Evolutionary conservation across 2,329 filamentous ascomycete species (phyloP).

Genomic region (Paracamarosporium sp.): DNA sequence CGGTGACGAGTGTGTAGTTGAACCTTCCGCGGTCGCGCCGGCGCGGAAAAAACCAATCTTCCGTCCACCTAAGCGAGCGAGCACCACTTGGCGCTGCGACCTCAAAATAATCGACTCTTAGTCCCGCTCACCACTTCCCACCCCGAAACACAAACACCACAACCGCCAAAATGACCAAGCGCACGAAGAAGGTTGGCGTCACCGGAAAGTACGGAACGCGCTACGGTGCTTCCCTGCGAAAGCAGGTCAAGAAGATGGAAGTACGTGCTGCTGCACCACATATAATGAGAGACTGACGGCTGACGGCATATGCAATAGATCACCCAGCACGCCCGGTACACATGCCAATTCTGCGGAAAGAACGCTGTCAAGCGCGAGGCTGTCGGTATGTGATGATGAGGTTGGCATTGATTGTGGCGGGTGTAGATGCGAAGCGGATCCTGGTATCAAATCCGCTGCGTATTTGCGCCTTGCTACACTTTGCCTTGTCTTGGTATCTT

Average conservation of each 20-base stretch:
- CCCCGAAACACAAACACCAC: conserved; percentile 26
- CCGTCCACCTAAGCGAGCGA: neutral
- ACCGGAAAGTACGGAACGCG: conserved; percentile 97
- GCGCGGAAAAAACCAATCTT: neutral
- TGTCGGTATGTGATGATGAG: conserved; percentile 51
- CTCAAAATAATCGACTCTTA: conserved; percentile 5
- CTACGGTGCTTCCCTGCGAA: conserved; percentile 98
- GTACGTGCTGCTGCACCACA: conserved; percentile 15
- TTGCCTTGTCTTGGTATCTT: neutral
- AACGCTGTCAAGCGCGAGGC: conserved; percentile 86
- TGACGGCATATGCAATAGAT: conserved; percentile 58
- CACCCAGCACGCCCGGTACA: conserved; percentile 96
- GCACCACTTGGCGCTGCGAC: conserved; percentile 12
- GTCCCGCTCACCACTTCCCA: conserved; percentile 23
- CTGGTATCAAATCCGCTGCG: neutral
- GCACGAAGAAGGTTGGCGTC: conserved; percentile 78
- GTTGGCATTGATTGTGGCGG: neutral
- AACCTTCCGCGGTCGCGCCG: too few species aligned
- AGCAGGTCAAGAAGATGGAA: conserved; percentile 99
- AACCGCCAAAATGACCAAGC: conserved; percentile 63
- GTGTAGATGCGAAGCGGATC: neutral
- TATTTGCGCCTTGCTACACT: neutral
- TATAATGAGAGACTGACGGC: conserved; percentile 15
- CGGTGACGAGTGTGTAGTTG: too few species aligned
- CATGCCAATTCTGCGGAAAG: conserved; percentile 93